These are phyloP conservation scores for Melanomma pulvis-pyrius DNA, from an alignment of 495 filamentous ascomycete species.

Conservation along the genomic window DNA sequence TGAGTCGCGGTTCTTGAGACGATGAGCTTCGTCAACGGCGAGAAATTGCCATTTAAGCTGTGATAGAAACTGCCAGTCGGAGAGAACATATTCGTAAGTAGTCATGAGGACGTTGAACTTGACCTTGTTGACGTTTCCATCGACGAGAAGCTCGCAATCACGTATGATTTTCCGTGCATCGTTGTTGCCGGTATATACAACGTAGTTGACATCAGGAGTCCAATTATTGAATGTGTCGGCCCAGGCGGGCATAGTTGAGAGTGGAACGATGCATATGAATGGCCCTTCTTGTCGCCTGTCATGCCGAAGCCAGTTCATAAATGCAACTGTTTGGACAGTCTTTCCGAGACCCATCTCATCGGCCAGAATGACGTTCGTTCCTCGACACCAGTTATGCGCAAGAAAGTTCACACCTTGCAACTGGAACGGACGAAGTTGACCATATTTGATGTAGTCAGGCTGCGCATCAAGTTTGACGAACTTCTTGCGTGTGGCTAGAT, in stretches of 20 bases:
- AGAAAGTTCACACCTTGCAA: slow-evolving; percentile 92
- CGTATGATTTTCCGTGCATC: slow-evolving; percentile 77
- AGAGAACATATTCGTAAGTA: slow-evolving; percentile 91
- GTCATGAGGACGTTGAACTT: slow-evolving; percentile 97
- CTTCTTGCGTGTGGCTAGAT: slow-evolving; percentile 67
- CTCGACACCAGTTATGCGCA: slow-evolving; percentile 88
- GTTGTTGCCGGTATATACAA: slow-evolving; percentile 91
- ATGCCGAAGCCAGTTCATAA: slow-evolving; percentile 98
- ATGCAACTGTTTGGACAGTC: slow-evolving; percentile 95
- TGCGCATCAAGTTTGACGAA: slow-evolving; percentile 76
- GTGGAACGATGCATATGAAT: slow-evolving; percentile 91
- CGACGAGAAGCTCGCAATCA: slow-evolving; percentile 82
- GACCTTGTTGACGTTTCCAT: slow-evolving; percentile 77
- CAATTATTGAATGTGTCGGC: slow-evolving; percentile 96
- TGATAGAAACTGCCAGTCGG: slow-evolving; percentile 74
- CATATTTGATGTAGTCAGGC: slow-evolving; percentile 80
- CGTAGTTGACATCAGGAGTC: slow-evolving; percentile 95
- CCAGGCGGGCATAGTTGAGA: slow-evolving; percentile 97
- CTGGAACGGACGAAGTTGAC: slow-evolving; percentile 91
- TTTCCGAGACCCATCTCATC: slow-evolving; percentile 99
- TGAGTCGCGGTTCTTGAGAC: slow-evolving; percentile 93
- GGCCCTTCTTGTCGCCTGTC: slow-evolving; percentile 86
- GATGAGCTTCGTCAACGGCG: slow-evolving; percentile 94
- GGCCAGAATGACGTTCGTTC: slow-evolving; percentile 91
- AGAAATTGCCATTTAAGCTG: slow-evolving; percentile 97